Conservation (phyloP, 2,329 filamentous ascomycete genomes). For the Phoma sp. region DNA sequence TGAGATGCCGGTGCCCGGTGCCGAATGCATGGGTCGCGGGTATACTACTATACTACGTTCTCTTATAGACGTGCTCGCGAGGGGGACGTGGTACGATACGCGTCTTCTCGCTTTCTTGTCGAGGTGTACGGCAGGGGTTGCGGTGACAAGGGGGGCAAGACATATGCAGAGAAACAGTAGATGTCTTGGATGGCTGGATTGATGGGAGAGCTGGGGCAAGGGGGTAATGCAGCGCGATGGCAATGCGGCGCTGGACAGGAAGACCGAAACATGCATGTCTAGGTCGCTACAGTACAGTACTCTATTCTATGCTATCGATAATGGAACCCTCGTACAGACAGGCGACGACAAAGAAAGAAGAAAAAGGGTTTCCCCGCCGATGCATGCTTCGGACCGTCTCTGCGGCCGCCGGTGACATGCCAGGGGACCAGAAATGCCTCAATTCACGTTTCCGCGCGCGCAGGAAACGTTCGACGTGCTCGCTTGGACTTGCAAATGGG, state of each 20-base stretch:
- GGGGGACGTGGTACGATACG: not conserved
- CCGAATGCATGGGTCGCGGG: conserved; percentile 1
- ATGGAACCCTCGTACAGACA: conserved; percentile 4
- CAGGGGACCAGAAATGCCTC: conserved; percentile 8
- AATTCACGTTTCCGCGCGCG: not conserved
- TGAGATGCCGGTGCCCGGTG: conserved; percentile 1
- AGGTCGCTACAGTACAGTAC: too few species aligned
- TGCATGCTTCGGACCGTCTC: conserved; percentile 10
- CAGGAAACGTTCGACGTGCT: not conserved
- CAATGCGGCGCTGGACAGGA: conserved; percentile 1
- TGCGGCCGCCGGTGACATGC: conserved; percentile 9
- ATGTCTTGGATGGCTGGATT: not conserved
- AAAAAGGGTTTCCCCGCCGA: not conserved
- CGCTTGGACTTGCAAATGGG: conserved; percentile 6
- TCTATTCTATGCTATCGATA: too few species aligned
- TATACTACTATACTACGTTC: conserved; percentile 4
- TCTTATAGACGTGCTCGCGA: not conserved
- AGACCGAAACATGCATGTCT: conserved; percentile 5
- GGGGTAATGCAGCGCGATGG: not conserved
- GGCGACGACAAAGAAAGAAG: not conserved
- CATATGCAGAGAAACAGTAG: too few species aligned
- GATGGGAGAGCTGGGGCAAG: not conserved
- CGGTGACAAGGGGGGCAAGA: not conserved
- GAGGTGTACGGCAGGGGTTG: not conserved
- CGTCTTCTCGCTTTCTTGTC: not conserved